These are phyloP conservation scores for Ceratocystis papillata DNA, from an alignment of 2,329 filamentous ascomycete species.

Conservation along the genomic window DNA sequence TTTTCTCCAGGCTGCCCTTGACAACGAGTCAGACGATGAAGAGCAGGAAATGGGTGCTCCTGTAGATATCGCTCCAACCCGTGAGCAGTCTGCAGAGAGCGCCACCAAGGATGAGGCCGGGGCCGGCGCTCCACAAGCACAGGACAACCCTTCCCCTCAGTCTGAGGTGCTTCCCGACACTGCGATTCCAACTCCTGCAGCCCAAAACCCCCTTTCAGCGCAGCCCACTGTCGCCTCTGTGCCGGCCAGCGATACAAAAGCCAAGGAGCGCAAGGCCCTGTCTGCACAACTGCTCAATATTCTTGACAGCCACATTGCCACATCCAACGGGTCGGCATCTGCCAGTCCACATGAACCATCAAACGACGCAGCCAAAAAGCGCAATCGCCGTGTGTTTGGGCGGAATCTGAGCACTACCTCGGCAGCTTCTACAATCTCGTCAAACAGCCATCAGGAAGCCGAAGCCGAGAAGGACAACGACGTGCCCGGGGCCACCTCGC, in stretches of 20 bases:
- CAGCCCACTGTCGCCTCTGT: not conserved
- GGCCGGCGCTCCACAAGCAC: not conserved
- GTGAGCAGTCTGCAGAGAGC: not conserved
- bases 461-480: conserved; percentile 25
- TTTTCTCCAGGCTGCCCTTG: conserved; percentile 18
- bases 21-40: conserved; percentile 15
- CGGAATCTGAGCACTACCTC: conserved; percentile 48
- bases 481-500: conserved; percentile 6
- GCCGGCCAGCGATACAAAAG: not conserved
- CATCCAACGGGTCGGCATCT: conserved; percentile 10
- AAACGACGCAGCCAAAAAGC: conserved; percentile 27
- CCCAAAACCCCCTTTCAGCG: not conserved
- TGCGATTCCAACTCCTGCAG: not conserved
- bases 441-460: conserved; percentile 21
- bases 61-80: not conserved
- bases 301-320: conserved; percentile 22
- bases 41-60: not conserved
- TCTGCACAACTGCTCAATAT: conserved; percentile 23
- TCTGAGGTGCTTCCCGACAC: not conserved
- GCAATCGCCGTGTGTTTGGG: conserved; percentile 44
- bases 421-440: conserved; percentile 20
- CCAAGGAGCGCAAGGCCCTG: conserved; percentile 20
- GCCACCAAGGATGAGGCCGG: not conserved
- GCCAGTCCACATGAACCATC: conserved; percentile 25
- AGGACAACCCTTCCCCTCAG: not conserved